Base-by-base conservation (phyloP, 2,329 filamentous ascomycete species). In the Trichoderma atroviride region DNA sequence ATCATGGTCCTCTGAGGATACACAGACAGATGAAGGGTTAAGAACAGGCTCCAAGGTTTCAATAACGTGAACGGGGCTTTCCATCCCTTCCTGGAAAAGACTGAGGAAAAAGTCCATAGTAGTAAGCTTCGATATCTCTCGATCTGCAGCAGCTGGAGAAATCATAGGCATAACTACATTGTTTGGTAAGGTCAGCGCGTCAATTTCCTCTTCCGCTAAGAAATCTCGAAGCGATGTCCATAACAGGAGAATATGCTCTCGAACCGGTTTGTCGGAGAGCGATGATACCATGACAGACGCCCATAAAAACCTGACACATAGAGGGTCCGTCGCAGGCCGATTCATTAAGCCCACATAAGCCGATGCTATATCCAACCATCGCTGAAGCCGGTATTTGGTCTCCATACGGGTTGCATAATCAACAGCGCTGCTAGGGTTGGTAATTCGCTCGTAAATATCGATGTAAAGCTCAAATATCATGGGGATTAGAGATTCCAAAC, bases 81-180 rank as follows among this genome's bases (percentile, higher is more conserved):
- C 89, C 70, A 90, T 87, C 69, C 96, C 91, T 47, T 94, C 90
- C 70, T 92, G 91, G 77, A 98, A 98, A 0, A 99, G 87, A 47
- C 90, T 92, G 62, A 94, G 85, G 79, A 99, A 98, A 78, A 98
- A 98, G 76, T 97, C 95, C 88, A 97, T 96, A 0, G 95, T 98
- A 16, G 93, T 97, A 40, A 98, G 85, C 75, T 94, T 94, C 14
- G 93, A 95, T 31, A 97, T 91, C 77, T 99, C 95, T 67, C 93
- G 90, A 72, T 98, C 94, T 9, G 96, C 90, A 0, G 93, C 92
- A n/a, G 87, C 86, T 2, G 89, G 81, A 0, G 95, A 97, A 61
- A 99, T 87, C 71, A 96, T 92, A 0, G 93, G 89, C 90, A 99
- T 97, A 24, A 94, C 87, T 1, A 89, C 87, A 76, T 97, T 98